Base-by-base conservation (phyloP, 352 stramenopile species). In the Phytophthora pini region DNA sequence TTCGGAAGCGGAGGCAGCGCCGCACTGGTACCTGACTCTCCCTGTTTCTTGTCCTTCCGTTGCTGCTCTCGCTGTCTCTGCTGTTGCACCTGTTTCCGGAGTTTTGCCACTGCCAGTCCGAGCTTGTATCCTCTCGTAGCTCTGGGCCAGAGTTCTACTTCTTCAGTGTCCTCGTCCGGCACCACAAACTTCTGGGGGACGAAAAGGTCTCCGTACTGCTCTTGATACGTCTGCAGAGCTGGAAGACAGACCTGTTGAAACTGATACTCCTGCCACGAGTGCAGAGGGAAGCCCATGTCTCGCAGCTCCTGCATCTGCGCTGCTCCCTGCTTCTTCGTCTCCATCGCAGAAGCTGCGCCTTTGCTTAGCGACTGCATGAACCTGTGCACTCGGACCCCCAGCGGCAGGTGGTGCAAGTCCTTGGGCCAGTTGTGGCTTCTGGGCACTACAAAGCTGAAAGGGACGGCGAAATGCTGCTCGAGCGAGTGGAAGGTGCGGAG, bases 101-200 rank as follows among this genome's bases (percentile, higher is more conserved):
- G 41, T 65, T 96, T 90, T 55, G 94, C 89, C 7, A 98, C 93
- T 15, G 90, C 82, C 31, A 92, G 72, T 8, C 95, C 95, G 8
- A 98, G 70, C 36, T 84, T 78, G 47, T 96, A 83, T 4, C 92
- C 91, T 72, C 86, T 90, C 26, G 88, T 90, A 24, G 88, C 66
- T 51, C 90, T 68, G 13, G 93, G 89, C 90, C 92, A 98, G 9
- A 34, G 26, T 8, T 52, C 32, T 0, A 13, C 13, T 1, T 46
- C 56, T 6, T 72, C 31, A 8, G 24, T 43, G 4, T 59, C 24
- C 17, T 84, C 80, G 6, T 79, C 54, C 2, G 92, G 92, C 1
- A 98, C 87, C 12, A 93, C 80, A 65, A 97, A 98, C 53, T 94
- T 92, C 68, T 98, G 90, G 36, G 93, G 93, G n/a, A 98, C 91